Evolutionary conservation across 345 rosid species (phyloP).

Genomic region (Populus euphratica): DNA sequence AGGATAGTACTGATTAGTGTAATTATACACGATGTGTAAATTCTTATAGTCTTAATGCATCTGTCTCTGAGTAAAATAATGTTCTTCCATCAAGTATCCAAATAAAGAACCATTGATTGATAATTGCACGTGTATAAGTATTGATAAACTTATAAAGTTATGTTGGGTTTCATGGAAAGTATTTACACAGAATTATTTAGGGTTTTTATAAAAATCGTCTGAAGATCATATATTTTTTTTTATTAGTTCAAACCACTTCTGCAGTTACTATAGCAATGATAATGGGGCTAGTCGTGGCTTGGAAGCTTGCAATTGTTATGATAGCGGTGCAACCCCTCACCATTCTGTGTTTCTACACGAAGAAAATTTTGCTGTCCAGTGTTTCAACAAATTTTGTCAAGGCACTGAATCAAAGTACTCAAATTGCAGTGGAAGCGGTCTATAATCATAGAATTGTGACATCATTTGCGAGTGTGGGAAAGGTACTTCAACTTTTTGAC

Average conservation of each 20-base stretch:
- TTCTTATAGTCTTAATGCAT: no score
- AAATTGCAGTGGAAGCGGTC: conserved; percentile 76
- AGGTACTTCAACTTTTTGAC: conserved; percentile 63
- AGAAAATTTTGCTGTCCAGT: conserved; percentile 72
- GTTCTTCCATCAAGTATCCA: no score
- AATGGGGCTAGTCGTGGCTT: conserved; percentile 62
- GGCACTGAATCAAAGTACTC: conserved; percentile 75
- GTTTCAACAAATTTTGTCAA: conserved; percentile 52
- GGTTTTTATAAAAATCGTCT: no score
- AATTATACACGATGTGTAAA: no score
- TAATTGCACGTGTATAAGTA: no score
- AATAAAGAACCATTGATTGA: no score
- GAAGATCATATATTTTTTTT: no score
- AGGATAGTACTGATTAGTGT: no score
- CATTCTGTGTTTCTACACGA: conserved; percentile 72
- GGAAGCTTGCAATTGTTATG: conserved; percentile 83
- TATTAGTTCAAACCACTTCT: conserved; percentile 64
- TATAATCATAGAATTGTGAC: conserved; percentile 73
- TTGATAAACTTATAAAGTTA: no score
- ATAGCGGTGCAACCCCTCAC: conserved; percentile 78
- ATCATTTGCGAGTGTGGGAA: conserved; percentile 57
- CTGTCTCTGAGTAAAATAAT: no score
- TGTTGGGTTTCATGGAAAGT: no score
- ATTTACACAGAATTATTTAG: no score
- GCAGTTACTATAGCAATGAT: conserved; percentile 73